Evolutionary conservation across 257 asterid species (phyloP).

Genomic region (Rehmannia glutinosa): DNA sequence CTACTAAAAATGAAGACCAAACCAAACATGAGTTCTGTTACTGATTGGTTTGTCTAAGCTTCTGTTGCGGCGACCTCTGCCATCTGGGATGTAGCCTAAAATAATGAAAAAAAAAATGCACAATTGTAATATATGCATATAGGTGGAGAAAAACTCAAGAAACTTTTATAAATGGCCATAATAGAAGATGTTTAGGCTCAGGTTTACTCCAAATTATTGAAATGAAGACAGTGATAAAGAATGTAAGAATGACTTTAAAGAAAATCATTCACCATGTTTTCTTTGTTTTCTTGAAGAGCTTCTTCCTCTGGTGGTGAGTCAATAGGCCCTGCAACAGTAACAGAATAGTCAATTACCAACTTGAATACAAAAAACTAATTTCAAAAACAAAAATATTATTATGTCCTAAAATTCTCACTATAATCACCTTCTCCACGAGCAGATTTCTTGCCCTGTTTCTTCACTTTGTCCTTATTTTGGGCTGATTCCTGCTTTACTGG

Average conservation of each 20-base stretch:
- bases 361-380: not conserved
- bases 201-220: not conserved
- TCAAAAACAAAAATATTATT: not conserved
- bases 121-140: not conserved
- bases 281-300: constrained; percentile 65
- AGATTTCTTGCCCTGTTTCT: constrained; percentile 55
- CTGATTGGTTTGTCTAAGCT: constrained; percentile 26
- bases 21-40: constrained; percentile 5
- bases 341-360: not conserved
- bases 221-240: not conserved
- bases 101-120: not conserved
- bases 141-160: not conserved
- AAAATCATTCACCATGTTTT: constrained; percentile 54
- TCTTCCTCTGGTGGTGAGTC: constrained; percentile 39
- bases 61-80: constrained; percentile 37
- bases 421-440: constrained; percentile 45
- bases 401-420: not conserved
- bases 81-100: constrained; percentile 40
- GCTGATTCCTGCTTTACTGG: constrained; percentile 45
- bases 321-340: constrained; percentile 34
- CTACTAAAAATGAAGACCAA: not conserved
- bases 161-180: too few species aligned
- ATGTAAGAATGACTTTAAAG: not conserved
- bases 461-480: constrained; percentile 31
- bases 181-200: too few species aligned